Evolutionary conservation across 345 rosid species (phyloP).

Genomic region (Erodium maritimum): DNA sequence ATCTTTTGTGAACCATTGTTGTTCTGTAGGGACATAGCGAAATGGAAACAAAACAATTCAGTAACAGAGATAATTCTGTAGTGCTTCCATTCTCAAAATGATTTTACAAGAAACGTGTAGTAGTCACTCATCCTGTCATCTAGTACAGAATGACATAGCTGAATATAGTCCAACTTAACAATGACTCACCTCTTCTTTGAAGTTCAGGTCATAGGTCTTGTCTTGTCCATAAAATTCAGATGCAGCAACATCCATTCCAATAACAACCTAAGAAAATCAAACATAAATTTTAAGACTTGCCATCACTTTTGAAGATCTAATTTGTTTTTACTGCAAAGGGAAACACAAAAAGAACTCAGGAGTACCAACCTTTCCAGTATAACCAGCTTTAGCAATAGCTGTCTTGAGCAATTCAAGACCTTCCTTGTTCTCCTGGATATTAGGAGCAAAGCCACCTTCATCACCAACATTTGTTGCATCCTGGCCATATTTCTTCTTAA

Average conservation of each 20-base stretch:
- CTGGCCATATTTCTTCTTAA: slow-evolving; percentile 96
- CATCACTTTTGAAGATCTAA: neutral
- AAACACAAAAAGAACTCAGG: neutral
- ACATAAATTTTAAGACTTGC: neutral
- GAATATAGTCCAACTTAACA: neutral
- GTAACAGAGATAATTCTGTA: too few species aligned
- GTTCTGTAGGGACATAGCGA: slow-evolving; percentile 29
- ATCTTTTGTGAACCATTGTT: slow-evolving; percentile 86
- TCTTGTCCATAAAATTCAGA: slow-evolving; percentile 65
- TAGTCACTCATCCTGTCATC: too few species aligned
- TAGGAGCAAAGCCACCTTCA: slow-evolving; percentile 98
- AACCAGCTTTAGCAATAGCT: slow-evolving; percentile 91
- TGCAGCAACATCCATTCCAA: slow-evolving; percentile 99
- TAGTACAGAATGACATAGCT: too few species aligned
- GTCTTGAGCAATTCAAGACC: slow-evolving; percentile 90
- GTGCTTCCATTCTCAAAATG: neutral
- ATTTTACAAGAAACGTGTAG: too few species aligned
- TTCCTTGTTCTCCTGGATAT: slow-evolving; percentile 86
- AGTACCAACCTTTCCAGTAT: slow-evolving; percentile 61
- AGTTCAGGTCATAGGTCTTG: neutral
- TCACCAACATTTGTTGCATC: slow-evolving; percentile 99
- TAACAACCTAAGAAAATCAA: slow-evolving; percentile 54
- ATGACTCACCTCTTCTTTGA: slow-evolving; percentile 1
- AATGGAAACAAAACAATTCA: neutral
- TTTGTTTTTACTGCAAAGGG: neutral